phyloP scores from a whole-genome alignment of 1,139 yeast genomes.

The Pichia sp. region DNA sequence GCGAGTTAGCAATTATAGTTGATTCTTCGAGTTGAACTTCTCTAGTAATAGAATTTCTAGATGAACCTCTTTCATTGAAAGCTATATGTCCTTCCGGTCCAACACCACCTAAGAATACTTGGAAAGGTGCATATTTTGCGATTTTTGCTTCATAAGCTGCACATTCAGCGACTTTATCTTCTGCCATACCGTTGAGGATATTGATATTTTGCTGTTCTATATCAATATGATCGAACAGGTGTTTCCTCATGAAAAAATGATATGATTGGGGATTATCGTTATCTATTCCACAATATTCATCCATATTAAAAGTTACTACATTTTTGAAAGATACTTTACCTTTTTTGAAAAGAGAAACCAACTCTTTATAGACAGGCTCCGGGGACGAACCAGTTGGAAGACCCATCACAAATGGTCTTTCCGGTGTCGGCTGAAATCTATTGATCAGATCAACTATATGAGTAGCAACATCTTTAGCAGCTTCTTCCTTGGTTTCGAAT shows the following conservation, averaged over 20 bases:
- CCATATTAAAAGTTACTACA: conserved; percentile 60
- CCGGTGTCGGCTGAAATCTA: conserved; percentile 39
- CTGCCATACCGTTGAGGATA: conserved; percentile 48
- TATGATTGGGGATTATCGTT: conserved; percentile 49
- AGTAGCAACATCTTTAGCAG: conserved; percentile 45
- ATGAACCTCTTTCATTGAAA: conserved; percentile 54
- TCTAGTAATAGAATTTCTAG: conserved; percentile 42
- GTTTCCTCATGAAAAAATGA: conserved; percentile 54
- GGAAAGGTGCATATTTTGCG: conserved; percentile 43
- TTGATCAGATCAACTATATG: conserved; percentile 41
- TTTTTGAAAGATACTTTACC: conserved; percentile 44
- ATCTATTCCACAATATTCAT: conserved; percentile 47
- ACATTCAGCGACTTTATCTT: conserved; percentile 43
- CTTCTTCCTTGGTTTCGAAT: conserved; percentile 31
- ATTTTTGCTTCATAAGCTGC: conserved; percentile 44
- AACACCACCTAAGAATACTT: conserved; percentile 54
- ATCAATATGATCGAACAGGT: conserved; percentile 53
- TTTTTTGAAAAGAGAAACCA: conserved; percentile 40
- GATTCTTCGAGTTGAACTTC: conserved; percentile 43
- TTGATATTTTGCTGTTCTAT: conserved; percentile 49
- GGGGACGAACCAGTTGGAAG: conserved; percentile 65
- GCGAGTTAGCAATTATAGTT: conserved; percentile 50
- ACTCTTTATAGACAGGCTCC: conserved; percentile 45
- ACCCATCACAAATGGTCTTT: conserved; percentile 51
- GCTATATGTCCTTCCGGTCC: conserved; percentile 65